Evolutionary conservation across 768 basidiomycete genomes (phyloP), one percentile per base, ranked within the genome.

Genomic region (Suillus variegatus): DNA sequence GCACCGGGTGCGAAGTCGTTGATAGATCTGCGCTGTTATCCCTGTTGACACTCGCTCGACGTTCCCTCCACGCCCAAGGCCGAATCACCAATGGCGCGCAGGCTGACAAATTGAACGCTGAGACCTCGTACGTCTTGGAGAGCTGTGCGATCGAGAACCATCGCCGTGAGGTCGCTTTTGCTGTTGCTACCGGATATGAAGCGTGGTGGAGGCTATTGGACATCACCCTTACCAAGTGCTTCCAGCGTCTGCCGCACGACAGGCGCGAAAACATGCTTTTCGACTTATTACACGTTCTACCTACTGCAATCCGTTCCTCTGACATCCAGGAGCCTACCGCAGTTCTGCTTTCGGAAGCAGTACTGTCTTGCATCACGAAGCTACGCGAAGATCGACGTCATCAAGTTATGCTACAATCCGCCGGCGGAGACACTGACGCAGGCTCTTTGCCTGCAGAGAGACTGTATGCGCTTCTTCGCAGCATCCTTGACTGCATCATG

Each of bases 111-210:
- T 81, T 95, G 36, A 82, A 82, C 52, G 76, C 78, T 3, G 97
- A 98, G 76, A 87, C 85, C 10, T 79, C 78, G 0, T 95, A 94
- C 68, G 84, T 98, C 54, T 71, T 97, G 67, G 88, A 92, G 73
- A 93, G 92, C 63, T 92, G 94, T 65, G 91, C 88, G 0, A 83
- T 91, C 62, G 95, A 95, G 76, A 98, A 98, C 70, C 91, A 95
- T 73, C 88, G 92, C 22, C 87, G 95, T 14, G 88, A 93, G 72
- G 86, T 98, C 9, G 81, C 85, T 3, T 84, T 89, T 72, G 90
- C 94, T 14, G 82, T 89, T 28, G 84, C 86, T 5, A 80, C 80
- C 9, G 88, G 90, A 46, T 91, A 93, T 73, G 88, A 91, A 65
- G 84, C 95, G 0, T 98, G 96, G 96, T 87, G 90, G 64, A 83